phyloP scores from a whole-genome alignment of 805 yeast genomes.

The Kodamaea laetipori region DNA sequence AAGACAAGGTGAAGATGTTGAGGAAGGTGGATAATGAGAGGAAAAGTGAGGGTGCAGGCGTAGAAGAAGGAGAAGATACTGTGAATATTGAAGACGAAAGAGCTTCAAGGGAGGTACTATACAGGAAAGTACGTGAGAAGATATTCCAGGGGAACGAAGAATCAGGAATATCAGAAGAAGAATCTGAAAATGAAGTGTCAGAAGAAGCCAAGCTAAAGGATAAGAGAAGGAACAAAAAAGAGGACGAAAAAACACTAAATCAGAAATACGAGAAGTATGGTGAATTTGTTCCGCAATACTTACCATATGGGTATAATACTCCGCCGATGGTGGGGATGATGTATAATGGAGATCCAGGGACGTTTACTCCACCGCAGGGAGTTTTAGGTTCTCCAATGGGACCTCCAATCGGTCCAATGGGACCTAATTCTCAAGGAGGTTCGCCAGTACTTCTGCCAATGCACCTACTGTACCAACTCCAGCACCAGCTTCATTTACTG shows the following conservation, averaged over 20 bases:
- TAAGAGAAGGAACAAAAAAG: no score
- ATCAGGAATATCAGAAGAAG: no score
- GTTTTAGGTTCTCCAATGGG: conserved; percentile 5
- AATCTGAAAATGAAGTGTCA: no score
- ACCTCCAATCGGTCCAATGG: conserved; percentile 7
- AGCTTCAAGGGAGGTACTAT: conserved; percentile 45
- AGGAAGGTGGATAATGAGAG: conserved; percentile 2
- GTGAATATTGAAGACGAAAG: conserved; percentile 36
- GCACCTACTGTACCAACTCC: conserved; percentile 8
- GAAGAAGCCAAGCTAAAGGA: no score
- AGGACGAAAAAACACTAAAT: no score
- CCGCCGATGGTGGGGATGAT: conserved; percentile 2
- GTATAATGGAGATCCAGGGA: neutral
- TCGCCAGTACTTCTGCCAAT: conserved; percentile 7
- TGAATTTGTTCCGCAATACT: neutral
- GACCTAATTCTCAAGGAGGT: neutral
- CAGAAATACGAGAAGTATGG: no score
- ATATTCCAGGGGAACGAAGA: conserved; percentile 26
- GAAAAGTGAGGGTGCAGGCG: conserved; percentile 3
- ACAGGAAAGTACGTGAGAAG: conserved; percentile 42
- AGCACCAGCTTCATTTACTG: conserved; percentile 4
- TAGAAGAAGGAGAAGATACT: conserved; percentile 10
- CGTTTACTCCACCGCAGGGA: conserved; percentile 4
- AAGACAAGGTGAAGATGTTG: neutral
- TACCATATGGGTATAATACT: conserved; percentile 2